Evolutionary conservation across 192 early-diverging fungal genomes (phyloP), one percentile per base, ranked within the genome.

Genomic region (Geosiphon pyriformis): DNA sequence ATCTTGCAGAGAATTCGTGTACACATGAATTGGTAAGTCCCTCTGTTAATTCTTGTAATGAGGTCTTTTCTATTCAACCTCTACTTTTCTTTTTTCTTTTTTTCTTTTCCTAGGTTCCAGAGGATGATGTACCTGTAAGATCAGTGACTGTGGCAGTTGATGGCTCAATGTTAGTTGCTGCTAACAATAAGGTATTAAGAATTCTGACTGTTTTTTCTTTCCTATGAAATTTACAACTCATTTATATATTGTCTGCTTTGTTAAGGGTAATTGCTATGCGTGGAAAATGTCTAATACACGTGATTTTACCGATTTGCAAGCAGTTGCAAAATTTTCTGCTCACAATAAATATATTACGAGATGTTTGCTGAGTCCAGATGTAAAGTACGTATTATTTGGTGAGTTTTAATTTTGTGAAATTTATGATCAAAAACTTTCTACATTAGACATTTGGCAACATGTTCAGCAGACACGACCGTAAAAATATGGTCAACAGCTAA

Each of bases 391-490:
- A 70, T n/a, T 42, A 73, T 22, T 30, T 20, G 23, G 27, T 31
- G 51, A 33, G 18, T 3, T 34, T 20, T 30, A n/a, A 32, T 27
- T 23, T 25, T 68, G 20, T 42, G 26, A 8, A 6, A 42, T 42
- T 15, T 1, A 17, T 64, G 17, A 37, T 29, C 4, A 33, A 31
- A 32, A 20, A 15, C 37, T 48, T 31, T 67, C 22, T 67, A 26
- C 10, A 31, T n/a, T 46, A 88, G 86, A 67, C 71, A 83, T 29
- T 76, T 93, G 42, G 92, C 90, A 2, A 93, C 92, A 1, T 92
- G 92, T 67, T 92, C 90, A 1, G 92, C 93, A 11, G 93, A 95
- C 65, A 84, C 83, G 30, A 91, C 93, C 1, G 90, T 93, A 32
- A 92, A 92, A 76, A 83, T 93, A 59, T 95, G 93, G 87, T 79